Percentiles rank a stretch among this genome's conserved stretches.
phyloP scores from a whole-genome alignment of 441 rosid genomes.

The Jatropha multifida region DNA sequence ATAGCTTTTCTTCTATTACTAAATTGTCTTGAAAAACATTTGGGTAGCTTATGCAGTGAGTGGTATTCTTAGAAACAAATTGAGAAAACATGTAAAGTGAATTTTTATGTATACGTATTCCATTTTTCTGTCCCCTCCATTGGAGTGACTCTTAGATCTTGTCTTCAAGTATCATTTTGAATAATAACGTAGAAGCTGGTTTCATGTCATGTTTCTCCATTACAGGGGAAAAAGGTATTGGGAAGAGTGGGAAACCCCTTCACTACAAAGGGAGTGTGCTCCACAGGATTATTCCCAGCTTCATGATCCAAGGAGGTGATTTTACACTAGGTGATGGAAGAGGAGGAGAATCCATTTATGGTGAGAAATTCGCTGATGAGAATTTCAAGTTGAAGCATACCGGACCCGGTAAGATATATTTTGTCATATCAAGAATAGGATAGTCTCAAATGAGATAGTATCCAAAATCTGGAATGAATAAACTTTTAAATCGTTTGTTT shows the following conservation, averaged over 20 bases:
- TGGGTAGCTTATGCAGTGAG: background rate
- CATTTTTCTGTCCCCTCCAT: too few relatives aligned
- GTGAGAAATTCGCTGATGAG: slow-evolving; percentile 85
- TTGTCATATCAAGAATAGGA: background rate
- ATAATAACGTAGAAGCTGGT: background rate
- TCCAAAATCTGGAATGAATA: background rate
- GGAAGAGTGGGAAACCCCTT: slow-evolving; percentile 83
- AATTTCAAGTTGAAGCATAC: slow-evolving; percentile 90
- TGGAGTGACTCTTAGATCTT: background rate
- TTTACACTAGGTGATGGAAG: slow-evolving; percentile 83
- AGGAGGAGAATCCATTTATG: slow-evolving; percentile 95
- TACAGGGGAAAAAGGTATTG: slow-evolving; percentile 82
- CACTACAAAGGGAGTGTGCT: slow-evolving; percentile 77
- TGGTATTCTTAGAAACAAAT: background rate
- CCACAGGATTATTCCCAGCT: slow-evolving; percentile 90
- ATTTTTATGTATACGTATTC: background rate
- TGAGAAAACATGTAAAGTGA: background rate
- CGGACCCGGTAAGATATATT: slow-evolving; percentile 73
- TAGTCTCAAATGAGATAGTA: background rate
- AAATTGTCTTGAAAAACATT: background rate
- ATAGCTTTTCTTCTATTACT: background rate
- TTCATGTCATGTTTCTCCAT: background rate
- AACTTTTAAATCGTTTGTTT: background rate
- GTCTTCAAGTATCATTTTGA: background rate
- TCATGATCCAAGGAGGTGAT: slow-evolving; percentile 96